Conservation (phyloP, 2,329 filamentous ascomycete genomes). For the Cladobotryum mycophilum region DNA sequence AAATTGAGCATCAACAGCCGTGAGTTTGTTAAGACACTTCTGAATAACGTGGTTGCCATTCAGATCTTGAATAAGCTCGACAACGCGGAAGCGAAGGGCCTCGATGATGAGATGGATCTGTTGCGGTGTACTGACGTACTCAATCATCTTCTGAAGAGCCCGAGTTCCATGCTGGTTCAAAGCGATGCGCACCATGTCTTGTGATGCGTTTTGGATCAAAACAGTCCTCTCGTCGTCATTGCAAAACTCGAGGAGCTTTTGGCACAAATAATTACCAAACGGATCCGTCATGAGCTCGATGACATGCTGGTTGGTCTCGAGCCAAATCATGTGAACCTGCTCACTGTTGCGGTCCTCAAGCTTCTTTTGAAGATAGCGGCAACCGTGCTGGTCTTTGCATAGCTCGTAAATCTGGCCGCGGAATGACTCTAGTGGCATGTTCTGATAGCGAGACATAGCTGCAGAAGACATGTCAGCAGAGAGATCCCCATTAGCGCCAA, state of each 20-base stretch:
- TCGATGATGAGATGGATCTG: constrained; percentile 85
- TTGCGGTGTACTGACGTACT: constrained; percentile 79
- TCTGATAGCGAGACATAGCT: constrained; percentile 76
- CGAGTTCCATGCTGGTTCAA: constrained; percentile 96
- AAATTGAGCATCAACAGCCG: constrained; percentile 79
- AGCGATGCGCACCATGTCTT: constrained; percentile 85
- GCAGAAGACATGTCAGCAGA: constrained; percentile 22
- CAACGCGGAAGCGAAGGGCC: constrained; percentile 75
- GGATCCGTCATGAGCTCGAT: constrained; percentile 98
- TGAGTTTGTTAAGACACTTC: constrained; percentile 95
- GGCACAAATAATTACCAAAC: constrained; percentile 98
- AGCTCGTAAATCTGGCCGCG: constrained; percentile 78
- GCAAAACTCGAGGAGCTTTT: constrained; percentile 94
- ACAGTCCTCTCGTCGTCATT: constrained; percentile 91
- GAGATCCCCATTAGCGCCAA: neutral
- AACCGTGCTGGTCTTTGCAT: constrained; percentile 98
- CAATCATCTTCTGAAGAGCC: constrained; percentile 98
- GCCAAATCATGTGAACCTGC: constrained; percentile 86
- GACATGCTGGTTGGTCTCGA: constrained; percentile 88
- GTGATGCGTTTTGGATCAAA: constrained; percentile 82
- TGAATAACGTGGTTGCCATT: constrained; percentile 99
- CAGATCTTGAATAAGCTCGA: constrained; percentile 91
- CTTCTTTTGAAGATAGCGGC: constrained; percentile 94
- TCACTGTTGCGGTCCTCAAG: constrained; percentile 82
- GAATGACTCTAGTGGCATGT: constrained; percentile 74